phyloP scores from a whole-genome alignment of 2,329 filamentous ascomycete genomes.

The Penicillium digitatum region DNA sequence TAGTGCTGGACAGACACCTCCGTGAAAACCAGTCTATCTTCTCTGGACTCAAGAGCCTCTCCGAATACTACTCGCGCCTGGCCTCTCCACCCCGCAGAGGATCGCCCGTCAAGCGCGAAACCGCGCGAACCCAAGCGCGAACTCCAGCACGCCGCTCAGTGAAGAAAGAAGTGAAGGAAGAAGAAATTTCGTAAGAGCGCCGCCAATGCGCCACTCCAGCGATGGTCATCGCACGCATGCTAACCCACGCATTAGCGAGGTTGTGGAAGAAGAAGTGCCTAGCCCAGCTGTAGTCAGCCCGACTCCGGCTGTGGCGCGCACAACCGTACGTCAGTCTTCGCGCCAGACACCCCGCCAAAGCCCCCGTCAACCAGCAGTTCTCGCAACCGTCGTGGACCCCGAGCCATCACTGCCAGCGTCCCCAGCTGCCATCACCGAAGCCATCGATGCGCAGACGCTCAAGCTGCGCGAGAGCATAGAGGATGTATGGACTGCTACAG shows the following conservation, averaged over 20 bases:
- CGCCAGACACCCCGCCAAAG: not conserved
- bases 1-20: slow-evolving; percentile 68
- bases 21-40: slow-evolving; percentile 64
- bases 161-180: slow-evolving; percentile 39
- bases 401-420: slow-evolving; percentile 34
- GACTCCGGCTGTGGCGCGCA: not conserved
- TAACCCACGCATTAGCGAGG: slow-evolving; percentile 11
- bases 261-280: not conserved
- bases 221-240: slow-evolving; percentile 11
- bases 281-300: slow-evolving; percentile 2
- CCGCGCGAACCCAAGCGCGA: slow-evolving; percentile 34
- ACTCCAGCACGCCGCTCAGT: slow-evolving; percentile 24
- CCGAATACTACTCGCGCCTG: slow-evolving; percentile 67
- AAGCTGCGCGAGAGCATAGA: slow-evolving; percentile 35
- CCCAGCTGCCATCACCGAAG: slow-evolving; percentile 54
- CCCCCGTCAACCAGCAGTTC: not conserved
- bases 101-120: slow-evolving; percentile 51
- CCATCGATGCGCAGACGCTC: slow-evolving; percentile 64
- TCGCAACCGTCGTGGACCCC: not conserved
- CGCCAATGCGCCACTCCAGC: slow-evolving; percentile 18
- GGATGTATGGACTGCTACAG: slow-evolving; percentile 35
- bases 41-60: slow-evolving; percentile 60
- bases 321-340: not conserved
- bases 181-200: slow-evolving; percentile 33
- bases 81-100: slow-evolving; percentile 33